Conservation (phyloP, 2,329 filamentous ascomycete genomes). For the Fusarium nodosum region DNA sequence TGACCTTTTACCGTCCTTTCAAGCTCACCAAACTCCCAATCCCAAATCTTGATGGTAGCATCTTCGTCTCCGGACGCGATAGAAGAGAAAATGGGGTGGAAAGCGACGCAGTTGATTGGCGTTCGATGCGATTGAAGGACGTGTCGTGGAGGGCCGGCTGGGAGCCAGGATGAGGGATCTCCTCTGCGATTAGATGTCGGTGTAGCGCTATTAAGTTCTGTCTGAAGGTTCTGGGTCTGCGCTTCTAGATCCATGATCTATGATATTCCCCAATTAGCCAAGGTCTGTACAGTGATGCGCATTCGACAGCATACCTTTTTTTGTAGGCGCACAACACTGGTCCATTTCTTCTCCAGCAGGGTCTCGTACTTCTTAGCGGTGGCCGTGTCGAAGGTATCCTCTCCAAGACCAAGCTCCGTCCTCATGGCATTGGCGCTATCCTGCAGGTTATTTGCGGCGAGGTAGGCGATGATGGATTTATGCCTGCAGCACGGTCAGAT, state of each 20-base stretch:
- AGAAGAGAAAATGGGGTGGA: slow-evolving; percentile 92
- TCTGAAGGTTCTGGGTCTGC: slow-evolving; percentile 78
- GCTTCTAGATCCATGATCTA: slow-evolving; percentile 95
- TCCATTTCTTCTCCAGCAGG: slow-evolving; percentile 98
- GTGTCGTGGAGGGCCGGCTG: slow-evolving; percentile 84
- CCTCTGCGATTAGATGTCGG: slow-evolving; percentile 72
- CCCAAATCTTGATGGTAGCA: slow-evolving; percentile 96
- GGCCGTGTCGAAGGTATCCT: slow-evolving; percentile 78
- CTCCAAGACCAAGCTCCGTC: slow-evolving; percentile 80
- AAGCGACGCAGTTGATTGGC: slow-evolving; percentile 88
- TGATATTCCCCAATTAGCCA: slow-evolving; percentile 19
- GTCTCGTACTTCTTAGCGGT: slow-evolving; percentile 96
- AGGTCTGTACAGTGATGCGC: slow-evolving; percentile 5
- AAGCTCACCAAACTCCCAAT: slow-evolving; percentile 93
- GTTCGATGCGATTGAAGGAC: slow-evolving; percentile 78
- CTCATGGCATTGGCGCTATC: slow-evolving; percentile 70
- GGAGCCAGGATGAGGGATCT: slow-evolving; percentile 88
- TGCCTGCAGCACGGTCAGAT: slow-evolving; percentile 68
- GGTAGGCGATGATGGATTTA: slow-evolving; percentile 93
- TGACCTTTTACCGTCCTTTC: slow-evolving; percentile 93
- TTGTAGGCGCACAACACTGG: slow-evolving; percentile 91
- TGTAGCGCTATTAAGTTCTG: slow-evolving; percentile 86
- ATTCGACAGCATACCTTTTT: slow-evolving; percentile 78
- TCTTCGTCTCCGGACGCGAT: slow-evolving; percentile 93
- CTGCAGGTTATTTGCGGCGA: slow-evolving; percentile 78